A percentile compares a stretch with the other conserved stretches of the same genome.
Evolutionary conservation across 768 basidiomycete species (phyloP).

Genomic region (Calvatia gigantea): DNA sequence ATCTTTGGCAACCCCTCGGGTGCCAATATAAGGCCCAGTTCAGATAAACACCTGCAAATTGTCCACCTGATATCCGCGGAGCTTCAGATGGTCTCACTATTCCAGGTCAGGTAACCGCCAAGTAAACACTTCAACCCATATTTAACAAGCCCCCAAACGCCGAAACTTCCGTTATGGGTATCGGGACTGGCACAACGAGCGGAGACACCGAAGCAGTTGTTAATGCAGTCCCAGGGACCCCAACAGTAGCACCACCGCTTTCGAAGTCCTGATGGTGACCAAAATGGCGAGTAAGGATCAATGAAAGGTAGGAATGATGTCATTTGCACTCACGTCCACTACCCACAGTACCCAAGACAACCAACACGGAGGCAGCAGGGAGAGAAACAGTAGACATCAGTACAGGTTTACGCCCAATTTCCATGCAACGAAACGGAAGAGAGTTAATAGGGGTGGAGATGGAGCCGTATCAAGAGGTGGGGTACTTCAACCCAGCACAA

Average conservation of each 20-base stretch:
- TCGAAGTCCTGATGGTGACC: conserved; percentile 6
- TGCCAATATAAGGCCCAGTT: no score
- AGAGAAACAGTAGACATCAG: background rate
- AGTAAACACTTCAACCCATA: background rate
- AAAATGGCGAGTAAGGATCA: background rate
- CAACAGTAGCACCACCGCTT: background rate
- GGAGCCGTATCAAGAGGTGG: no score
- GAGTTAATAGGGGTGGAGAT: no score
- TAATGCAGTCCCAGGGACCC: background rate
- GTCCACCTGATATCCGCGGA: no score
- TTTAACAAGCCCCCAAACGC: conserved; percentile 7
- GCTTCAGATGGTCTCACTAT: no score
- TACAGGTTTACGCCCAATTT: background rate
- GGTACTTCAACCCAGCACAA: no score
- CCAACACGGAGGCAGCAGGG: background rate
- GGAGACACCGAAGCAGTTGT: background rate
- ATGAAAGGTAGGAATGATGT: background rate
- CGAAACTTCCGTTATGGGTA: conserved; percentile 9
- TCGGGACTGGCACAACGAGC: conserved; percentile 6
- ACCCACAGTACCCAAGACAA: background rate
- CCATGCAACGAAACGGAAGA: no score
- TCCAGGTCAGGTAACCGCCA: background rate
- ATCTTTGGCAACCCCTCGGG: no score
- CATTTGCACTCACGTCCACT: conserved; percentile 4
- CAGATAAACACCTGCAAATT: no score